phyloP scores from a whole-genome alignment of 176 grass and related monocot genomes.

The Phoenix roebelenii region DNA sequence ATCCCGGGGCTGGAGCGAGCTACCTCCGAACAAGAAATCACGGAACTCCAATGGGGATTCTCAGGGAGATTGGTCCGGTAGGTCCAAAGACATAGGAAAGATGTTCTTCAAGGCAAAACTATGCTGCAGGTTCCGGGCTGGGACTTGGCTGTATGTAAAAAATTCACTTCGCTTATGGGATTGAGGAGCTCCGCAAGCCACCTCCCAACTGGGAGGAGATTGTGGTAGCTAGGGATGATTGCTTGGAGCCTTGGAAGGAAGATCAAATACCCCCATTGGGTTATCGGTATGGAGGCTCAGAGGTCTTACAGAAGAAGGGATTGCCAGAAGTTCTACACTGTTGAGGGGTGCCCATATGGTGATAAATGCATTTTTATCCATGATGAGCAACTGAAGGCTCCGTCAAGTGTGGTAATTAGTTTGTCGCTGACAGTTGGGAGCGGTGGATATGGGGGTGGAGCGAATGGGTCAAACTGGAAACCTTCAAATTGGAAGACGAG shows the following conservation, averaged over 20 bases:
- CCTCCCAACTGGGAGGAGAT: constrained; percentile 97
- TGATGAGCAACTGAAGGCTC: constrained; percentile 83
- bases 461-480: constrained; percentile 35
- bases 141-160: constrained; percentile 78
- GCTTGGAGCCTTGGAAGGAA: constrained; percentile 28
- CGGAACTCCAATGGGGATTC: constrained; percentile 20
- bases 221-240: constrained; percentile 57
- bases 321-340: constrained; percentile 99
- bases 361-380: constrained; percentile 82
- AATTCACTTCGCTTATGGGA: constrained; percentile 88
- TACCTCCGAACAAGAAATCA: constrained; percentile 60
- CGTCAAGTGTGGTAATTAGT: constrained; percentile 78
- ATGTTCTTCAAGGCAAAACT: constrained; percentile 99
- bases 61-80: constrained; percentile 23
- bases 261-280: constrained; percentile 82
- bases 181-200: constrained; percentile 96
- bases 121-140: constrained; percentile 77
- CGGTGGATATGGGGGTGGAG: constrained; percentile 16
- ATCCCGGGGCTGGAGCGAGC: constrained; percentile 67
- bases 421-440: constrained; percentile 55
- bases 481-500: constrained; percentile 98
- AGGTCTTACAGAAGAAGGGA: constrained; percentile 80
- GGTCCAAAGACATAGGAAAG: constrained; percentile 79
- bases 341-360: constrained; percentile 85
- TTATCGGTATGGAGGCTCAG: constrained; percentile 26